A percentile compares a stretch with the other conserved stretches of the same genome.
Evolutionary conservation across 148 eudicot species (phyloP).

Genomic region (Silene conica): DNA sequence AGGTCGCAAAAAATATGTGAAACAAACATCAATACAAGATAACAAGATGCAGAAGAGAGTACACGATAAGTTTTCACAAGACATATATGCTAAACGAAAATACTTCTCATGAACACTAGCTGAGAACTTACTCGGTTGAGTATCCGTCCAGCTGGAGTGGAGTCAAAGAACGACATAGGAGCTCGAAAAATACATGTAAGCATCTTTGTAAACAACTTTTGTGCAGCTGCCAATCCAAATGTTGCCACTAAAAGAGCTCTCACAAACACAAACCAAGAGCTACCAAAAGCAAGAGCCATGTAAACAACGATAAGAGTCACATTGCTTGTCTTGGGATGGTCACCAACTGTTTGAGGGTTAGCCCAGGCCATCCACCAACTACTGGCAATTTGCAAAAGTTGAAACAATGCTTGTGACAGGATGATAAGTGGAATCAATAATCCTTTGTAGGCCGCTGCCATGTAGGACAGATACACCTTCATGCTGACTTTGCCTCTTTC

Average conservation of each 20-base stretch:
- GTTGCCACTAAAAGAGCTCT: conserved; percentile 86
- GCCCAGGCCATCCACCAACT: conserved; percentile 99
- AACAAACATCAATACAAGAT: conserved; percentile 12
- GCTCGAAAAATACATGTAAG: conserved; percentile 70
- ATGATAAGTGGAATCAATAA: conserved; percentile 71
- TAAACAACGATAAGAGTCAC: conserved; percentile 73
- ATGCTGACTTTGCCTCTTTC: conserved; percentile 83
- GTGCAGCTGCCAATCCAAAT: conserved; percentile 86
- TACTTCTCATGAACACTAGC: background rate
- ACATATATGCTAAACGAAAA: background rate
- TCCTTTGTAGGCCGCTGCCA: conserved; percentile 93
- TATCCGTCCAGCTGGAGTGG: conserved; percentile 95
- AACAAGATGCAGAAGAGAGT: conserved; percentile 1
- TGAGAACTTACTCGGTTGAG: conserved; percentile 72
- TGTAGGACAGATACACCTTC: conserved; percentile 81
- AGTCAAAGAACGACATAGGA: conserved; percentile 99
- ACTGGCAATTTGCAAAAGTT: conserved; percentile 87
- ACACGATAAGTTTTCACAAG: conserved; percentile 1
- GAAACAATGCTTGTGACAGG: conserved; percentile 76
- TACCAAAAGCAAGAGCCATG: conserved; percentile 94
- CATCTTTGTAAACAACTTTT: conserved; percentile 78
- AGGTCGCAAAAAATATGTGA: conserved; percentile 15
- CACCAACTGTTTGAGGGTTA: conserved; percentile 76
- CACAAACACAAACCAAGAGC: conserved; percentile 82
- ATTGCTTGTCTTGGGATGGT: conserved; percentile 60